These are phyloP conservation scores for Rhizophagus sp. DNA, from an alignment of 192 early-diverging fungal species.

Conservation along the genomic window DNA sequence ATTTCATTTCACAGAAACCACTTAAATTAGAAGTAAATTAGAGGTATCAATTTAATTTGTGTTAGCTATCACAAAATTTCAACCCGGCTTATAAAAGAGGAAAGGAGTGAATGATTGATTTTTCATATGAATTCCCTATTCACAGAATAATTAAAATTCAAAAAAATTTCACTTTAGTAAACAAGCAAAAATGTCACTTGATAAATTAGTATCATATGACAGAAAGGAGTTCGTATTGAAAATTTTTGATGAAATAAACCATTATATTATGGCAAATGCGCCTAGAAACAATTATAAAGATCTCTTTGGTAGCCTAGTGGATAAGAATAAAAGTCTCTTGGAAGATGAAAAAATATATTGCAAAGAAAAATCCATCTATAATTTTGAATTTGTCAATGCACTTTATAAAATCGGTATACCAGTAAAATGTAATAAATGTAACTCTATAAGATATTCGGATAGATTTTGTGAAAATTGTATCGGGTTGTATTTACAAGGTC, in stretches of 20 bases:
- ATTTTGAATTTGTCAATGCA: not conserved
- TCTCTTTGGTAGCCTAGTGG: not conserved
- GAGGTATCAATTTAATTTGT: too few species aligned
- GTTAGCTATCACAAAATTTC: too few species aligned
- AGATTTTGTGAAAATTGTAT: conserved; percentile 19
- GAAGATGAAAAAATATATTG: conserved; percentile 2
- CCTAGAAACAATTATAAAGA: not conserved
- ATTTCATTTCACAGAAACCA: too few species aligned
- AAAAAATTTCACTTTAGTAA: too few species aligned
- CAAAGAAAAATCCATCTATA: not conserved
- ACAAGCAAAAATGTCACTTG: not conserved
- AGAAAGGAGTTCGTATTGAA: not conserved
- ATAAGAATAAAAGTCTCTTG: not conserved
- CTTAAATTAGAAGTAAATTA: too few species aligned
- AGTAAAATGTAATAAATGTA: not conserved
- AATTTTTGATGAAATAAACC: not conserved
- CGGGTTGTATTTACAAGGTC: not conserved
- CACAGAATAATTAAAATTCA: too few species aligned
- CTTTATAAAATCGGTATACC: not conserved
- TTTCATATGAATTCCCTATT: too few species aligned
- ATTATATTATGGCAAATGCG: not conserved
- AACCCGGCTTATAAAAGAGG: too few species aligned
- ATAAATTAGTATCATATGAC: not conserved
- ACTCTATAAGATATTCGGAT: not conserved
- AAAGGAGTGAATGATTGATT: too few species aligned